A percentile compares a stretch with the other conserved stretches of the same genome.
These are phyloP conservation scores for Eimeria tenella DNA, from an alignment of 169 alveolate genomes.

Conservation along the genomic window DNA sequence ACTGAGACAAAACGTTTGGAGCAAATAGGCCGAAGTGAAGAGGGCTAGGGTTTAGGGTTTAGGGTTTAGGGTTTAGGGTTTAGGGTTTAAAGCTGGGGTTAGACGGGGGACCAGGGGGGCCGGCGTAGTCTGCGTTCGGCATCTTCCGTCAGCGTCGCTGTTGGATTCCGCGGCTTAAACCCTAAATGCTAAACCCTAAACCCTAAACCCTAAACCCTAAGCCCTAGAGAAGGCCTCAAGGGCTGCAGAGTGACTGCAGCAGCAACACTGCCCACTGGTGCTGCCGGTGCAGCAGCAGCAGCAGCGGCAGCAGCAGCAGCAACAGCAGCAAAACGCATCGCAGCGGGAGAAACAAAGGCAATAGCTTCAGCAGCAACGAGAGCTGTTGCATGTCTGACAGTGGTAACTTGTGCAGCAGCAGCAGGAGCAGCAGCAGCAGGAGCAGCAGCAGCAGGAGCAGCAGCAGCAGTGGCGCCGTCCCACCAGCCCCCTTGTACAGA, in stretches of 20 bases:
- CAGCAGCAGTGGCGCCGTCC: neutral
- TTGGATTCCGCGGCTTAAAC: neutral
- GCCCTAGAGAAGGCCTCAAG: neutral
- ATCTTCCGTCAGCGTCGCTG: neutral
- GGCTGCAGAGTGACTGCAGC: neutral
- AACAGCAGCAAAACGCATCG: constrained; percentile 5
- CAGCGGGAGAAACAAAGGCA: constrained; percentile 24
- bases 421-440: constrained; percentile 25
- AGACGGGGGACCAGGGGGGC: neutral
- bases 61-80: constrained; percentile 18
- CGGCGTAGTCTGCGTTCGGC: neutral
- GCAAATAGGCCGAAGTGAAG: too few species aligned
- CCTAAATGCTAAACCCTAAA: neutral
- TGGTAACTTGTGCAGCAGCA: constrained; percentile 45
- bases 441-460: constrained; percentile 41
- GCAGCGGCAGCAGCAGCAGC: constrained; percentile 43
- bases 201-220: neutral
- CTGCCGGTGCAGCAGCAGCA: constrained; percentile 35
- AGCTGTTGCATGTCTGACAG: neutral
- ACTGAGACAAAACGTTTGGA: neutral
- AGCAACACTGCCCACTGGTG: constrained; percentile 49
- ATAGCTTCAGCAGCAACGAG: constrained; percentile 17
- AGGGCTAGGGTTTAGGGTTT: constrained; percentile 35
- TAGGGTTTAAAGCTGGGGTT: constrained; percentile 30
- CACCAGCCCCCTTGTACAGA: neutral